Evolutionary conservation across 768 basidiomycete genomes (phyloP).

Genomic region (Tricholoma terreum): DNA sequence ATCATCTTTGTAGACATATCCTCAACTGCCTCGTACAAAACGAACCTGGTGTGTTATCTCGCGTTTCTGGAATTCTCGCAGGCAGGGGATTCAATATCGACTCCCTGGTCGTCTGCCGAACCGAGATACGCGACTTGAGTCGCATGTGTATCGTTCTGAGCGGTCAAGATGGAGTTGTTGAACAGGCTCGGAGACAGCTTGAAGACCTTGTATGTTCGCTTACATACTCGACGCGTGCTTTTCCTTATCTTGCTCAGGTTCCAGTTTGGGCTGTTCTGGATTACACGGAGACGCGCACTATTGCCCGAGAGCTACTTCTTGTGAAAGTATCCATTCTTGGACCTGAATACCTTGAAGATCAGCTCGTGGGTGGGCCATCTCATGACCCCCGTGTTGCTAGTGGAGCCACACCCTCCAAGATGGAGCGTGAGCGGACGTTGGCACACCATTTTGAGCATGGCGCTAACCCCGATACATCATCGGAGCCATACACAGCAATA

Average conservation of each 20-base stretch:
- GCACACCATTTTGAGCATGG: slow-evolving; percentile 77
- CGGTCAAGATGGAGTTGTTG: slow-evolving; percentile 96
- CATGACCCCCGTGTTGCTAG: slow-evolving; percentile 61
- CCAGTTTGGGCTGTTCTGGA: slow-evolving; percentile 99
- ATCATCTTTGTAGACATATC: slow-evolving; percentile 64
- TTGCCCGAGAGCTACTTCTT: slow-evolving; percentile 90
- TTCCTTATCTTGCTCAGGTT: slow-evolving; percentile 52
- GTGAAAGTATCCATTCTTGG: slow-evolving; percentile 97
- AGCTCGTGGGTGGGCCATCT: slow-evolving; percentile 80
- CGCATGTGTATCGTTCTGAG: slow-evolving; percentile 97
- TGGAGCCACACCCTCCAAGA: slow-evolving; percentile 42
- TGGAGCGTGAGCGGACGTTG: slow-evolving; percentile 67
- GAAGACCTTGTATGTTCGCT: slow-evolving; percentile 81
- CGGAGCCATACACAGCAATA: slow-evolving; percentile 37
- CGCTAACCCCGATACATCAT: slow-evolving; percentile 32
- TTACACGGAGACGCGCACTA: slow-evolving; percentile 89
- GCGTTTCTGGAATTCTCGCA: slow-evolving; percentile 95
- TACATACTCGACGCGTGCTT: not conserved
- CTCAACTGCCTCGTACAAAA: slow-evolving; percentile 99
- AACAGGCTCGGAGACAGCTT: slow-evolving; percentile 93
- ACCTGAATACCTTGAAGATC: slow-evolving; percentile 93
- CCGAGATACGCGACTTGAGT: slow-evolving; percentile 94
- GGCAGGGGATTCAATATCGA: slow-evolving; percentile 99
- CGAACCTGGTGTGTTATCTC: slow-evolving; percentile 97
- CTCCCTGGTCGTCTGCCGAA: slow-evolving; percentile 96